Percentiles rank a stretch among this genome's conserved stretches.
Conservation (phyloP, 495 filamentous ascomycete species). For the Penicillium crystallinum region DNA sequence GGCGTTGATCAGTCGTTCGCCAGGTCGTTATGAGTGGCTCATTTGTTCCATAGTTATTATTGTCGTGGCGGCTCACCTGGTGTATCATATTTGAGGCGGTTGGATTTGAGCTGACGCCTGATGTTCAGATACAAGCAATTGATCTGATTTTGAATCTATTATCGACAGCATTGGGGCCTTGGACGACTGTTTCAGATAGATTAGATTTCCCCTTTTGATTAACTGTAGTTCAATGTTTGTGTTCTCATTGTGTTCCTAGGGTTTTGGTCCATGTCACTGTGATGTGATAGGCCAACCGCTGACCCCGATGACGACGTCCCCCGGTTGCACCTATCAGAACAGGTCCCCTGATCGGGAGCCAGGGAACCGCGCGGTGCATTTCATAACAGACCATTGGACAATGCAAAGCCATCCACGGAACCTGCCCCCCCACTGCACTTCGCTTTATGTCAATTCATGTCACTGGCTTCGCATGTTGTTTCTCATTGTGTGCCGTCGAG, state of each 20-base stretch:
- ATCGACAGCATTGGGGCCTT: background rate
- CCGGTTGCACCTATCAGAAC: background rate
- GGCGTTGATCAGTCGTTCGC: background rate
- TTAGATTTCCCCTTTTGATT: background rate
- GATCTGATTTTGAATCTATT: background rate
- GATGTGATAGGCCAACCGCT: background rate
- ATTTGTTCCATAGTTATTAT: background rate
- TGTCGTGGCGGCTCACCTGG: background rate
- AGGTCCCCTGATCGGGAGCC: background rate
- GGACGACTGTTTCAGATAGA: too few species aligned
- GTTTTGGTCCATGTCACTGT: background rate
- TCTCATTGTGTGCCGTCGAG: background rate
- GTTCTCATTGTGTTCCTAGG: conserved; percentile 1
- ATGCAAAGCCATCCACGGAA: background rate
- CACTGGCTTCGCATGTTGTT: background rate
- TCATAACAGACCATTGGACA: background rate
- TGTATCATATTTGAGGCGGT: conserved; percentile 1
- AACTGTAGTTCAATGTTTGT: background rate
- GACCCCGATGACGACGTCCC: background rate
- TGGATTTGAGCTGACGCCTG: background rate
- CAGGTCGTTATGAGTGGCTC: background rate
- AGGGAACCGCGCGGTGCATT: background rate
- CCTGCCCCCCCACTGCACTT: background rate
- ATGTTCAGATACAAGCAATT: background rate
- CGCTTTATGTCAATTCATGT: background rate